Evolutionary conservation across 345 rosid species (phyloP).

Genomic region (Laguncularia racemosa): DNA sequence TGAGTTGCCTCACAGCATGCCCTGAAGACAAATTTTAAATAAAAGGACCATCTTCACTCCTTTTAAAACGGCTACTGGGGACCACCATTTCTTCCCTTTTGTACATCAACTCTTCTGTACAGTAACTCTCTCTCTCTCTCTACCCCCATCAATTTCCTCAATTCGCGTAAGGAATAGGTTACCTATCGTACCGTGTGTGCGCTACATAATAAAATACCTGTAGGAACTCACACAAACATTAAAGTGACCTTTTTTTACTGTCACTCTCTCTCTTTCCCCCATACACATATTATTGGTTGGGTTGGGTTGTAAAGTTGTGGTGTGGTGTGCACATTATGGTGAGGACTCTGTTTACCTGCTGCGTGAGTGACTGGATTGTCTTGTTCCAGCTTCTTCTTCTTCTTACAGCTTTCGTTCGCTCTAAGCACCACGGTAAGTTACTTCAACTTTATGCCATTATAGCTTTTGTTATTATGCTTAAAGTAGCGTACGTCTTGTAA

Average conservation of each 20-base stretch:
- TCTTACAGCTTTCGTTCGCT: conserved; percentile 36
- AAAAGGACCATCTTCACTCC: background rate
- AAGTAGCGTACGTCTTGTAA: background rate
- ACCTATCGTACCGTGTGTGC: too few species aligned
- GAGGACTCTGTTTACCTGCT: conserved; percentile 15
- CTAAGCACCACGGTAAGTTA: conserved; percentile 46
- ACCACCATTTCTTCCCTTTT: conserved; percentile 18
- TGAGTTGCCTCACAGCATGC: too few species aligned
- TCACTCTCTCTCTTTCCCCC: too few species aligned
- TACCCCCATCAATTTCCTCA: too few species aligned
- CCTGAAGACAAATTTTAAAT: too few species aligned
- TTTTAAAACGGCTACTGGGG: conserved; percentile 30
- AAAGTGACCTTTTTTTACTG: too few species aligned
- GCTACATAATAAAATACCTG: too few species aligned
- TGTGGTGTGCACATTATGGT: background rate
- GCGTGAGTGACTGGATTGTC: conserved; percentile 15
- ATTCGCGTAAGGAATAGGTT: too few species aligned
- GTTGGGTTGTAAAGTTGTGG: too few species aligned
- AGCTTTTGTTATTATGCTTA: background rate
- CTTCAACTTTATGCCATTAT: background rate
- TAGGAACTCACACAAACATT: too few species aligned
- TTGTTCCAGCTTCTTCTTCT: conserved; percentile 15
- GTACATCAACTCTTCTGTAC: conserved; percentile 9
- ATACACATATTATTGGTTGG: too few species aligned
- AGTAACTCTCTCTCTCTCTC: background rate